Evolutionary conservation across 331 rosid genomes (phyloP), one percentile per base, ranked within the genome.

Genomic region (Quercus phellos): DNA sequence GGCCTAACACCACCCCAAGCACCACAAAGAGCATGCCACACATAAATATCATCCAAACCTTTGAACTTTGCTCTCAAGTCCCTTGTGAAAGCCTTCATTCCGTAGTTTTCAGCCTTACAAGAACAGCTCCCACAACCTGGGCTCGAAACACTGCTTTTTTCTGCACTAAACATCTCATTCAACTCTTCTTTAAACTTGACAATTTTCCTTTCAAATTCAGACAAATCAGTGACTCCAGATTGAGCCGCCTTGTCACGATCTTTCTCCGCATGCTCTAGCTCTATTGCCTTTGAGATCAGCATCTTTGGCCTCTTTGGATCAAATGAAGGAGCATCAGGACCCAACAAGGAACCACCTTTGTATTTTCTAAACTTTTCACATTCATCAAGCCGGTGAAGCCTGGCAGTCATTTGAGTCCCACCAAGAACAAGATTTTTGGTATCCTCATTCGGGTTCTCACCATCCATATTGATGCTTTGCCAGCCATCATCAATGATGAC

Each of bases 1-100:
- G 96, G 98, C 73, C 94, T 87, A 59, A 94, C 97, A 58, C 98
- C 97, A 76, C 97, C 98, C 97, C 93, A 94, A 1, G 95, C 92
- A 3, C 98, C 98, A 79, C 91, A 87, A 16, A 92, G 86, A 53
- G 98, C 95, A 70, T 94, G 96, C 96, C 97, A 94, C 42, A 90
- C 91, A 56, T 81, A 94, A 30, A 94, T 87, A 72, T 92, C 96
- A 84, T 90, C 97, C 78, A 92, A 83, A 8, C 92, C 89, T 69
- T 90, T 80, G 79, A 90, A 90, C 38, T 78, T 78, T 21, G 82
- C 86, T 82, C 89, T 89, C 88, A 94, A 89, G 29, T 94, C 98
- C 70, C 50, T 86, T 0, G 91, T 88, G 85, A 89, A 92, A 38
- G 93, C 98, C 90, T 83, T 90, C 90, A 94, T 46, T 53, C 97